Evolutionary conservation across 2,329 filamentous ascomycete genomes (phyloP).

Genomic region (Diaporthe longicolla): DNA sequence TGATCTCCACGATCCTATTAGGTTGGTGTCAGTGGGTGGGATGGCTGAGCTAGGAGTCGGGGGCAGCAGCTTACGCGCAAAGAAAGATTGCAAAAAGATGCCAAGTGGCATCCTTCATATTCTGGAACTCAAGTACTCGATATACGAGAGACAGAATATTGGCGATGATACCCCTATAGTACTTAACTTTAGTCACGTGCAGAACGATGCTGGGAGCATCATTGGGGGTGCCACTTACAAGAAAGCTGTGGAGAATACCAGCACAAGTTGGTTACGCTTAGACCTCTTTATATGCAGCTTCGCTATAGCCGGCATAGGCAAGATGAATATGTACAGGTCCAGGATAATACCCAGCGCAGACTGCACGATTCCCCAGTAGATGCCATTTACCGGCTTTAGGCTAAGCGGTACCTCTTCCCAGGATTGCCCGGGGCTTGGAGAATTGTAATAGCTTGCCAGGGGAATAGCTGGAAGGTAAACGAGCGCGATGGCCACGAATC

Average conservation of each 20-base stretch:
- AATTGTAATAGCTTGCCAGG: conserved; percentile 22
- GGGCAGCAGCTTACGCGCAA: conserved; percentile 36
- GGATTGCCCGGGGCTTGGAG: conserved; percentile 35
- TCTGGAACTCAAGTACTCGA: conserved; percentile 30
- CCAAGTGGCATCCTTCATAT: conserved; percentile 40
- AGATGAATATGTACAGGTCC: conserved; percentile 45
- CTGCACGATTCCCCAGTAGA: conserved; percentile 41
- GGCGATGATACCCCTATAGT: conserved; percentile 38
- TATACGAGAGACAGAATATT: conserved; percentile 42
- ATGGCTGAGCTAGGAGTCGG: no score
- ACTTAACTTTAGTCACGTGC: not conserved
- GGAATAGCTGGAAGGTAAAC: conserved; percentile 36
- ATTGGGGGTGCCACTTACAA: conserved; percentile 20
- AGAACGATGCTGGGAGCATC: not conserved
- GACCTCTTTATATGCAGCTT: conserved; percentile 25
- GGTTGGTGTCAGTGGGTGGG: not conserved
- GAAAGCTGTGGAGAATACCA: conserved; percentile 43
- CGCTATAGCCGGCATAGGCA: conserved; percentile 41
- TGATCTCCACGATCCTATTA: conserved; percentile 43
- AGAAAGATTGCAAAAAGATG: conserved; percentile 31
- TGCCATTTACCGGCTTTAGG: not conserved
- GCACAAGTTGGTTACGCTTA: conserved; percentile 36
- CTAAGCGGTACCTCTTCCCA: conserved; percentile 39
- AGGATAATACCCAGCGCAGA: conserved; percentile 33
- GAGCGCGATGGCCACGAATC: conserved; percentile 16